phyloP scores from a whole-genome alignment of 495 filamentous ascomycete genomes.

The Talaromyces adpressus region DNA sequence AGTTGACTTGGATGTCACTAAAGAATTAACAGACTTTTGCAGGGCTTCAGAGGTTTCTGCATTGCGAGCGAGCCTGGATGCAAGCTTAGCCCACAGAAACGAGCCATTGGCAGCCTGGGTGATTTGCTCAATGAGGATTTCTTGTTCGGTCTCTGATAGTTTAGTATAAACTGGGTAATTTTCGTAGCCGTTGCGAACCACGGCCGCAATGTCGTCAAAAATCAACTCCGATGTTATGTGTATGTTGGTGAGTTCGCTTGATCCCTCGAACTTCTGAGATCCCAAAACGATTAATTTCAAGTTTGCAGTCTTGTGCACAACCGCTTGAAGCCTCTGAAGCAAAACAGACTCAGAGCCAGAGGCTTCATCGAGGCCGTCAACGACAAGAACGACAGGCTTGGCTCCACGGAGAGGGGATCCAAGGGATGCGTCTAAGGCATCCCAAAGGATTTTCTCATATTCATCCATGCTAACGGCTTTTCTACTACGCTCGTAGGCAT shows the following conservation, averaged over 20 bases:
- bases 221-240: conserved; percentile 16
- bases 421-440: conserved; percentile 9
- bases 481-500: conserved; percentile 22
- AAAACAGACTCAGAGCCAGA: conserved; percentile 21
- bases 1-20: conserved; percentile 18
- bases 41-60: conserved; percentile 19
- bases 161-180: conserved; percentile 11
- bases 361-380: conserved; percentile 32
- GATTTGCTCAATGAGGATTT: conserved; percentile 26
- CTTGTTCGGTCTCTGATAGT: conserved; percentile 19
- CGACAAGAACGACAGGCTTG: conserved; percentile 27
- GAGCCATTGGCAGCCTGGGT: conserved; percentile 27
- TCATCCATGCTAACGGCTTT: conserved; percentile 16
- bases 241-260: conserved; percentile 13
- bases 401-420: conserved; percentile 20
- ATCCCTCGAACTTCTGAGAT: conserved; percentile 18
- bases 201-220: conserved; percentile 20
- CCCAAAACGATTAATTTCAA: conserved; percentile 27
- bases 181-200: conserved; percentile 18
- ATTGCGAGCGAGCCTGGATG: conserved; percentile 18
- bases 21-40: conserved; percentile 16
- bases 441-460: conserved; percentile 15
- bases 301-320: conserved; percentile 18
- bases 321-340: conserved; percentile 17
- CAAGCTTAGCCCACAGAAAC: conserved; percentile 34